Base-by-base conservation (phyloP, 768 basidiomycete genomes). In the Rhodotorula diobovata region DNA sequence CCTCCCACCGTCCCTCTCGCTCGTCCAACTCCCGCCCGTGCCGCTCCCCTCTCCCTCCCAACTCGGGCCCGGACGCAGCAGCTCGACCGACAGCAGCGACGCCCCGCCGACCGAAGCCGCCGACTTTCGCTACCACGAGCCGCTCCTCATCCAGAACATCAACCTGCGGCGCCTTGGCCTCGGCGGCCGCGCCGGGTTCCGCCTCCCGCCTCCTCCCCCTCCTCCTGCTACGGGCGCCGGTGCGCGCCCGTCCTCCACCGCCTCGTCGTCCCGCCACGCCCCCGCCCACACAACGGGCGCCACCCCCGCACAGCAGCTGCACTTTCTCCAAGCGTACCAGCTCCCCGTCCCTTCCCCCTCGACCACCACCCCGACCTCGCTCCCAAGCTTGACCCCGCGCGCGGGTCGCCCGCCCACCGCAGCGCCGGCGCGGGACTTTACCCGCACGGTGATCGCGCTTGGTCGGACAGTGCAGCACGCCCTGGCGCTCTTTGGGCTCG, bases 401-500 rank as follows among this genome's bases (percentile, higher is more conserved):
- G 1, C 43, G 25, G 18, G 23, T 2, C 45, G 20, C 18, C 23
- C 45, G 14, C 7, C 28, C 32, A 10, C 18, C 34, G 14, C n/a
- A n/a, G n/a, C n/a, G n/a, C n/a, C n/a, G n/a, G n/a, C 30, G 11
- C 30, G 56, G 7, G 48, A 48, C 15, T 67, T 74, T 54, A 34
- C 61, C 2, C 14, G 41, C 5, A 55, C 69, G 32, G 56, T 75
- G 2, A 37, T 75, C 39, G 46, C 35, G 9, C 51, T 71, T 18
- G 46, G 72, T 23, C 56, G 43, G 23, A 60, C 71, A 6, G 74
- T 75, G 11, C 74, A 75, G 41, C 65, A 72, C 41, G 70, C 74
- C 4, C 62, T 75, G 20, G 61, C 74, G 5, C 63, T 75, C 7
- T 75, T 69, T 37, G 61, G 67, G 14, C 56, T 72, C n/a, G 74